These are phyloP conservation scores for Leptosphaerulina australis DNA, from an alignment of 2,329 filamentous ascomycete genomes.

Conservation along the genomic window DNA sequence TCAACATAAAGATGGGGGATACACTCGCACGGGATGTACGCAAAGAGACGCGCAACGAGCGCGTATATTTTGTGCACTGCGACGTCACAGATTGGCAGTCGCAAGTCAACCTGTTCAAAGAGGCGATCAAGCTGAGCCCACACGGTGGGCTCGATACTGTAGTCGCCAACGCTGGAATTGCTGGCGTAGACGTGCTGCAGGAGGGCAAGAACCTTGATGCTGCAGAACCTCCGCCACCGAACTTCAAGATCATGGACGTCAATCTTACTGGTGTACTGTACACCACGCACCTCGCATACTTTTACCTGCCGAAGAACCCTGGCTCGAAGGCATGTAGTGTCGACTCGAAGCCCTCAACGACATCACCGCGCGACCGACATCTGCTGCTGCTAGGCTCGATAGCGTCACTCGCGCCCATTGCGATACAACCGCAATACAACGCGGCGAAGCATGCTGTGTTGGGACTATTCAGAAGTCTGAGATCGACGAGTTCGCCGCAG, in stretches of 20 bases:
- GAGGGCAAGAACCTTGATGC: constrained; percentile 52
- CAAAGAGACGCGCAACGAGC: constrained; percentile 48
- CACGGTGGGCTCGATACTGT: constrained; percentile 66
- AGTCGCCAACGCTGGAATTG: constrained; percentile 70
- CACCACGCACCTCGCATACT: constrained; percentile 68
- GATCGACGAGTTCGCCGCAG: constrained; percentile 55
- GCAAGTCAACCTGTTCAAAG: constrained; percentile 68
- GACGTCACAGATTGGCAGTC: constrained; percentile 70
- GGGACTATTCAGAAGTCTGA: constrained; percentile 66
- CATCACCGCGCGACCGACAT: constrained; percentile 59
- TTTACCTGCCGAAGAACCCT: constrained; percentile 61
- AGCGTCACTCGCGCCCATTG: constrained; percentile 57
- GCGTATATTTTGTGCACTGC: constrained; percentile 64
- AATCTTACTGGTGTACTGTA: constrained; percentile 70
- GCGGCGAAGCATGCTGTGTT: constrained; percentile 70
- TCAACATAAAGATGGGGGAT: constrained; percentile 62
- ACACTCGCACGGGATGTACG: constrained; percentile 61
- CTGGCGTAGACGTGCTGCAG: constrained; percentile 56
- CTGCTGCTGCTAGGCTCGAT: constrained; percentile 68
- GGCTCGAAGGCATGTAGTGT: constrained; percentile 47
- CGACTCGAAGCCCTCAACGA: constrained; percentile 34
- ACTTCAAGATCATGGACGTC: constrained; percentile 63
- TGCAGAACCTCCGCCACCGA: constrained; percentile 57
- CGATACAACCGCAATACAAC: constrained; percentile 60
- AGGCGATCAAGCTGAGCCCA: constrained; percentile 60